These are phyloP conservation scores for Epichloe elymi DNA, from an alignment of 2,329 filamentous ascomycete species.

Conservation along the genomic window DNA sequence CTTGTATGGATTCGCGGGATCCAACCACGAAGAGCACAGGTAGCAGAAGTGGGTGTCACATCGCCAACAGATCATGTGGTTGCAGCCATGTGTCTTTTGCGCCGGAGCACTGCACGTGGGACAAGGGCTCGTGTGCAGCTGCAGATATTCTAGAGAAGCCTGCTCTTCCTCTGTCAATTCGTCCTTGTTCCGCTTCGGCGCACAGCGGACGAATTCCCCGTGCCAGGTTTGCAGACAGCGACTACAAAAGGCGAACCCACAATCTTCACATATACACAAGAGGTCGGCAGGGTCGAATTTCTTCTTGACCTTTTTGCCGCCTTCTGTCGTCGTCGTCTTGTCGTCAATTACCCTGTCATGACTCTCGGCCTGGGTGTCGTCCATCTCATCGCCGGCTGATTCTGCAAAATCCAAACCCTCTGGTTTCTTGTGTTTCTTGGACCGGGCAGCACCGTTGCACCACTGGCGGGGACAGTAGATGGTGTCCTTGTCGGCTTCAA, in stretches of 20 bases:
- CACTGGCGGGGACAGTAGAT: constrained; percentile 85
- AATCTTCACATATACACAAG: constrained; percentile 78
- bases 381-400: constrained; percentile 24
- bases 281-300: constrained; percentile 44
- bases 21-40: constrained; percentile 77
- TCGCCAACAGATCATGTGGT: constrained; percentile 89
- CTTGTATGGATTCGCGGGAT: constrained; percentile 66
- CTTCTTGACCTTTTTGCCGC: constrained; percentile 1
- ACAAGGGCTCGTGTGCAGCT: constrained; percentile 70
- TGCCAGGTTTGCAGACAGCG: constrained; percentile 72
- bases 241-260: constrained; percentile 75
- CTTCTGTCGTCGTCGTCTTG: neutral
- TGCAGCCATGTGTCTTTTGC: constrained; percentile 89
- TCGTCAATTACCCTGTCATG: neutral
- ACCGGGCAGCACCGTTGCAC: constrained; percentile 81
- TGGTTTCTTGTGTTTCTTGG: constrained; percentile 59
- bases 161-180: constrained; percentile 77
- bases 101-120: constrained; percentile 75
- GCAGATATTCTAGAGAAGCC: constrained; percentile 74
- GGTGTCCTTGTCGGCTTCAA: constrained; percentile 84
- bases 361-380: constrained; percentile 13
- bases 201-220: constrained; percentile 62
- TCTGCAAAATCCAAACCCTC: constrained; percentile 49
- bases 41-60: constrained; percentile 94
- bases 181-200: constrained; percentile 48